Percentiles rank a stretch among this genome's conserved stretches.
phyloP scores from a whole-genome alignment of 257 asterid genomes.

The Solanum boliviense region DNA sequence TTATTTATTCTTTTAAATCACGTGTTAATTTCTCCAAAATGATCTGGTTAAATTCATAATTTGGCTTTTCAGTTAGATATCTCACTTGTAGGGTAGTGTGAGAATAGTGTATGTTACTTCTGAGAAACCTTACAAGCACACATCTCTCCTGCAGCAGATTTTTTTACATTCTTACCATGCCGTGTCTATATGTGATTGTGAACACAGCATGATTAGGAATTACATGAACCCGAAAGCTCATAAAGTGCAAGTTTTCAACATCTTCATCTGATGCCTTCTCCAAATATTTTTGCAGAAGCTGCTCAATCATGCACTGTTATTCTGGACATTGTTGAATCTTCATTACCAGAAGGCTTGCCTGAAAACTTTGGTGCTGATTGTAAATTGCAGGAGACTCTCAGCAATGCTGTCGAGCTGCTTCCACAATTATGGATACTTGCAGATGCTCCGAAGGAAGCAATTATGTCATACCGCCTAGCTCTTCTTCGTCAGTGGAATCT shows the following conservation, averaged over 20 bases:
- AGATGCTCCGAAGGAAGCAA: constrained; percentile 59
- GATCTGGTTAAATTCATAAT: not conserved
- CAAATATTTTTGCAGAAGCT: constrained; percentile 72
- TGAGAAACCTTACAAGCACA: not conserved
- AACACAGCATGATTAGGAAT: not conserved
- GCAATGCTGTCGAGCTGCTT: constrained; percentile 76
- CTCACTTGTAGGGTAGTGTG: not conserved
- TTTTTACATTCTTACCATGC: not conserved
- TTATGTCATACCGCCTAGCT: constrained; percentile 72
- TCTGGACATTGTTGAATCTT: constrained; percentile 82
- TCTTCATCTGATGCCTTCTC: constrained; percentile 15
- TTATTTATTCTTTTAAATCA: not conserved
- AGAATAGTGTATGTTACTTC: not conserved
- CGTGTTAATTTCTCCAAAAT: not conserved
- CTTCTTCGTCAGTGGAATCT: constrained; percentile 82
- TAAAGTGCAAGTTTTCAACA: not conserved
- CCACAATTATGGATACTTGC: constrained; percentile 83
- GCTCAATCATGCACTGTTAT: constrained; percentile 89
- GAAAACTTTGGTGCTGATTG: constrained; percentile 68
- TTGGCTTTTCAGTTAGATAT: not conserved
- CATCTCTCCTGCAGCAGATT: not conserved
- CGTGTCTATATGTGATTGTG: not conserved
- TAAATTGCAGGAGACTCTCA: constrained; percentile 84
- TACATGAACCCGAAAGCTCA: not conserved
- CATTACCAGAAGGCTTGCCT: constrained; percentile 88